Conservation (phyloP, 306 rosid genomes). For the Lathyrus tuberosus region DNA sequence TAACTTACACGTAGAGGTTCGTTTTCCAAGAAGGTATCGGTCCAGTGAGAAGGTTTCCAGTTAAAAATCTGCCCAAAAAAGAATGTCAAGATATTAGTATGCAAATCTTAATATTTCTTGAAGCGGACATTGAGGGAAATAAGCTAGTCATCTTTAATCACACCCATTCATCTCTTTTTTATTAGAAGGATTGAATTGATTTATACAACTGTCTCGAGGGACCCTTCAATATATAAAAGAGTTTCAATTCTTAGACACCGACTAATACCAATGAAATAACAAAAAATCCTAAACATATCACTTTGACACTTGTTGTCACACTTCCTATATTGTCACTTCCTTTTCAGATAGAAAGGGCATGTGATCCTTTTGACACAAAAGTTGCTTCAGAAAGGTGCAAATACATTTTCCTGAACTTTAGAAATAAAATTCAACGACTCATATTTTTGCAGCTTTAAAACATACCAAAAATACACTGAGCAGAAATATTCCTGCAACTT, state of each 20-base stretch:
- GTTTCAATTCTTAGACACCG: background rate
- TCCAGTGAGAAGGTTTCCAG: slow-evolving; percentile 25
- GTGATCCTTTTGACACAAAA: background rate
- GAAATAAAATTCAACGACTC: background rate
- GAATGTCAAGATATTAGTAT: background rate
- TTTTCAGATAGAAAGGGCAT: background rate
- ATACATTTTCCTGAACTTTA: background rate
- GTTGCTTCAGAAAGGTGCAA: background rate
- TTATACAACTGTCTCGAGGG: background rate
- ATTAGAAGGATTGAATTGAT: background rate
- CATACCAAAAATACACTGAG: background rate
- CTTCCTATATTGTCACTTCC: background rate
- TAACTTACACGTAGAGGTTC: background rate
- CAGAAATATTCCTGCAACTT: background rate
- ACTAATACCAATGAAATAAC: slow-evolving; percentile 8
- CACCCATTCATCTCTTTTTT: background rate
- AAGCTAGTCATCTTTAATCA: slow-evolving; percentile 1
- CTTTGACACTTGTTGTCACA: background rate
- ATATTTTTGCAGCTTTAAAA: background rate
- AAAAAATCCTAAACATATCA: background rate
- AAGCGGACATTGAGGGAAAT: background rate
- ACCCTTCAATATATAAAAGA: slow-evolving; percentile 2
- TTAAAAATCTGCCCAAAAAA: slow-evolving; percentile 14
- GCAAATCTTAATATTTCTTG: background rate
- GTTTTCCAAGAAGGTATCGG: background rate